Conservation (phyloP, 805 yeast genomes). For the Suhomyces sp. region DNA sequence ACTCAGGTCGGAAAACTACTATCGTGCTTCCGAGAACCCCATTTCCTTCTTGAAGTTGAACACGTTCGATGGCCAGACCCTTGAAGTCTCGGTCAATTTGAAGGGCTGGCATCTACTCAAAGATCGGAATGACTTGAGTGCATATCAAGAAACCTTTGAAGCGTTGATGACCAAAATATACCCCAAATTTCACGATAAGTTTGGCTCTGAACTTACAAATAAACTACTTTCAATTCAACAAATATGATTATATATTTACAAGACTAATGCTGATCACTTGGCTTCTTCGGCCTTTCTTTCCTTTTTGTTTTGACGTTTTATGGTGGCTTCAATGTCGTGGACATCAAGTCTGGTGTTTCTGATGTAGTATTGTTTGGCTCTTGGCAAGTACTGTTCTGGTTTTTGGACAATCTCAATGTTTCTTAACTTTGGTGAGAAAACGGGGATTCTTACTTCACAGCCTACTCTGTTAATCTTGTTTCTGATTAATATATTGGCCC, state of each 20-base stretch:
- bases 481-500: constrained; percentile 76
- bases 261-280: constrained; percentile 1
- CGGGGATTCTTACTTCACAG: constrained; percentile 76
- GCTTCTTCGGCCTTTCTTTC: constrained; percentile 7
- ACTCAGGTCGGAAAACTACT: background rate
- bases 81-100: constrained; percentile 21
- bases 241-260: constrained; percentile 3
- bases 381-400: constrained; percentile 64
- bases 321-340: constrained; percentile 55
- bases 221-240: constrained; percentile 11
- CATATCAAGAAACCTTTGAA: constrained; percentile 29
- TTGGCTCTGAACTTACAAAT: constrained; percentile 16
- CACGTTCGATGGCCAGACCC: background rate
- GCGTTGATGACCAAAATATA: constrained; percentile 26
- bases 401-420: constrained; percentile 75
- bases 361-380: constrained; percentile 88
- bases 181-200: constrained; percentile 17
- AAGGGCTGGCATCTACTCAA: constrained; percentile 27
- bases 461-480: constrained; percentile 81
- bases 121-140: background rate
- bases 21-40: background rate
- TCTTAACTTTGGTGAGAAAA: constrained; percentile 75
- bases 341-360: constrained; percentile 77
- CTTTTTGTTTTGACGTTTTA: constrained; percentile 22
- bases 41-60: background rate